Conservation (phyloP, 495 filamentous ascomycete genomes). For the Hyaloscypha hepaticicola region DNA sequence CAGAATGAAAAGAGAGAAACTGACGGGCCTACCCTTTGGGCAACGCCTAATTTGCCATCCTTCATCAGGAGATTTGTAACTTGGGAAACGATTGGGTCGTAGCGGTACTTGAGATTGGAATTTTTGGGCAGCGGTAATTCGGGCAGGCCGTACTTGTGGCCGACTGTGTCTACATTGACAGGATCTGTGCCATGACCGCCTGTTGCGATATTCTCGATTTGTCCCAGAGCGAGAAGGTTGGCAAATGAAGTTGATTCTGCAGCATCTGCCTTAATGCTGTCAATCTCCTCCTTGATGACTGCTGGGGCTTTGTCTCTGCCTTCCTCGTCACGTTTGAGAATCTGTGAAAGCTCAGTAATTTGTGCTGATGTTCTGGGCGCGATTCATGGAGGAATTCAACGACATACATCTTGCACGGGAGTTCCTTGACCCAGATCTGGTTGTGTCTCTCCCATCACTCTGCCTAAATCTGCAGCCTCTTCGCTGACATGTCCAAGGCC, state of each 20-base stretch:
- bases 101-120: slow-evolving; percentile 68
- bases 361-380: slow-evolving; percentile 17
- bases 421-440: slow-evolving; percentile 67
- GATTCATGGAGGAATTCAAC: not conserved
- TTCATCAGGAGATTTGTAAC: slow-evolving; percentile 88
- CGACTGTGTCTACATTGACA: slow-evolving; percentile 37
- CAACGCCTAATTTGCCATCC: slow-evolving; percentile 79
- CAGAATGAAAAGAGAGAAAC: slow-evolving; percentile 24
- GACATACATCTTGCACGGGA: slow-evolving; percentile 61
- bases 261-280: slow-evolving; percentile 11
- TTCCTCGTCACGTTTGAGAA: slow-evolving; percentile 63
- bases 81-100: slow-evolving; percentile 79
- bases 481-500: slow-evolving; percentile 61
- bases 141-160: slow-evolving; percentile 75
- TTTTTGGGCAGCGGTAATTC: slow-evolving; percentile 58
- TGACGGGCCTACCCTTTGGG: slow-evolving; percentile 67
- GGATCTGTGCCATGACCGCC: slow-evolving; percentile 31
- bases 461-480: slow-evolving; percentile 58
- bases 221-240: slow-evolving; percentile 26
- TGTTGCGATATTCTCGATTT: slow-evolving; percentile 28
- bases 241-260: slow-evolving; percentile 29
- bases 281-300: slow-evolving; percentile 60
- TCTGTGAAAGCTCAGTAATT: slow-evolving; percentile 41
- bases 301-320: slow-evolving; percentile 64
- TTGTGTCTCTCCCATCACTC: slow-evolving; percentile 50